Percentiles rank a stretch among this genome's conserved stretches.
Evolutionary conservation across 257 asterid species (phyloP).

Genomic region (Solanum tacnaense): DNA sequence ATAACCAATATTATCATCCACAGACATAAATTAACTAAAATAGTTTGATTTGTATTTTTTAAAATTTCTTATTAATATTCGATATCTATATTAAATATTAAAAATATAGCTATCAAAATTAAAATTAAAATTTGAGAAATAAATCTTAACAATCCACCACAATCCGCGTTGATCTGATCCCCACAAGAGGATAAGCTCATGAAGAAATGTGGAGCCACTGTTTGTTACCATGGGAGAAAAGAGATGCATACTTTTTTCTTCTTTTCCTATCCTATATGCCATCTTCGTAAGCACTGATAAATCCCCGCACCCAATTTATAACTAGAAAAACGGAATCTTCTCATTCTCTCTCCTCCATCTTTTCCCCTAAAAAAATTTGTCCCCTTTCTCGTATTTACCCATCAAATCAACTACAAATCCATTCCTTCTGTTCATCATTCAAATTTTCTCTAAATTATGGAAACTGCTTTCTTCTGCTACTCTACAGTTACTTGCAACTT

Average conservation of each 20-base stretch:
- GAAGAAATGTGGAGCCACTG: neutral
- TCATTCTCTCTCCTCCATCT: neutral
- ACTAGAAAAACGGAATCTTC: conserved; percentile 3
- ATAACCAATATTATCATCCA: neutral
- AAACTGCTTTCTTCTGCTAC: neutral
- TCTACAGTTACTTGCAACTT: neutral
- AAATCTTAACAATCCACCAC: neutral
- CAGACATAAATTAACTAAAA: neutral
- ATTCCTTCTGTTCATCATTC: neutral
- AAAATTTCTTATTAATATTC: neutral
- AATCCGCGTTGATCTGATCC: neutral
- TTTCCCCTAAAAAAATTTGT: neutral
- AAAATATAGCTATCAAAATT: too few relatives aligned
- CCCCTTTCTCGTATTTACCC: neutral
- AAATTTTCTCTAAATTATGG: neutral
- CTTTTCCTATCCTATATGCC: neutral
- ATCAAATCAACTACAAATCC: neutral
- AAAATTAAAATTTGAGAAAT: fast-evolving
- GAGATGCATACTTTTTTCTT: neutral
- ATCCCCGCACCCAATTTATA: neutral
- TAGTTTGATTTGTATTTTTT: neutral
- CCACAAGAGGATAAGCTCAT: conserved; percentile 1
- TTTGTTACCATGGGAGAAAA: neutral
- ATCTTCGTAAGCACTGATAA: neutral
- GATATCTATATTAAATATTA: neutral